phyloP scores from a whole-genome alignment of 768 basidiomycete species.

The Grammothele lineata region DNA sequence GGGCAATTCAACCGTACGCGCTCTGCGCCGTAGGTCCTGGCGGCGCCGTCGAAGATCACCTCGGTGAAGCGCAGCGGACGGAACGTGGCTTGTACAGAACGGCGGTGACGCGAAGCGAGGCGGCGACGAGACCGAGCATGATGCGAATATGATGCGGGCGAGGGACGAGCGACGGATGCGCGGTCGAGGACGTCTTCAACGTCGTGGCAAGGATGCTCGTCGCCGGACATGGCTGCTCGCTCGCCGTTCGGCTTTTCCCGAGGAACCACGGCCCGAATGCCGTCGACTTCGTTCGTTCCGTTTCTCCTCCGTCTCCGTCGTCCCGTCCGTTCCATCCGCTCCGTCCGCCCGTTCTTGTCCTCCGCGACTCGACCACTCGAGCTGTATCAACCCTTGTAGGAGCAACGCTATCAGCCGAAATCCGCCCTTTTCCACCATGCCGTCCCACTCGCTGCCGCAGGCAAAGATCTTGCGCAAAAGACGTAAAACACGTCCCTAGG shows the following conservation, averaged over 20 bases:
- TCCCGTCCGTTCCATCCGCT: neutral
- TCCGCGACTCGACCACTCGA: too few relatives aligned
- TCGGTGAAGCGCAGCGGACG: too few relatives aligned
- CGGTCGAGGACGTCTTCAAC: slow-evolving; percentile 7
- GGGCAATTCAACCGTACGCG: neutral
- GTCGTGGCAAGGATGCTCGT: neutral
- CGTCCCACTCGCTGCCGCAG: too few relatives aligned
- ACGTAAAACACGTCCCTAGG: neutral
- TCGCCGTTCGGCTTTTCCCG: neutral
- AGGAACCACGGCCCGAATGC: neutral
- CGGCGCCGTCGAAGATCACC: too few relatives aligned
- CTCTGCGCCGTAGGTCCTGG: too few relatives aligned
- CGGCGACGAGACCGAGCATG: slow-evolving; percentile 7
- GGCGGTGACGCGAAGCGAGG: neutral
- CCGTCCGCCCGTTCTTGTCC: too few relatives aligned
- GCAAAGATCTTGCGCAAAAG: too few relatives aligned
- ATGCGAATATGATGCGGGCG: slow-evolving; percentile 10
- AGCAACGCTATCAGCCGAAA: too few relatives aligned
- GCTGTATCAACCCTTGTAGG: too few relatives aligned
- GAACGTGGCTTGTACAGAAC: neutral
- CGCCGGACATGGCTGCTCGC: neutral
- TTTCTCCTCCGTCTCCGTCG: neutral
- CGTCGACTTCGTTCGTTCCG: neutral
- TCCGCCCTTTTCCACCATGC: too few relatives aligned
- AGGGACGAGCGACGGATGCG: slow-evolving; percentile 3